Evolutionary conservation across 495 filamentous ascomycete genomes (phyloP).

Genomic region (Haplographium delicatum): DNA sequence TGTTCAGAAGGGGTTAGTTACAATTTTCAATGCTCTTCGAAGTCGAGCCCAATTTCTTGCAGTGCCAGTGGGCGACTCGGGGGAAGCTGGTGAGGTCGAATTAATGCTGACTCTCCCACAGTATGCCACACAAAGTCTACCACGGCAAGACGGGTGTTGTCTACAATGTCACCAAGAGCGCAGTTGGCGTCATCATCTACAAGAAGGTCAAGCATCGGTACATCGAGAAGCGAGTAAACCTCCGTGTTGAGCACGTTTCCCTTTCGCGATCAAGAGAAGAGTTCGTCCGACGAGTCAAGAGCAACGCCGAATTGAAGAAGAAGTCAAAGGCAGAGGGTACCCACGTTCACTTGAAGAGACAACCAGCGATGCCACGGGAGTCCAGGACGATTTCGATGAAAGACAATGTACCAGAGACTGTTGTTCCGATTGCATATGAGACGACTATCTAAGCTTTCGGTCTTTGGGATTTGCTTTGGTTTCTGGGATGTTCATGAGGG

Average conservation of each 20-base stretch:
- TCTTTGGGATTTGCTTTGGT: slow-evolving; percentile 27
- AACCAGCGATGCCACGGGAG: slow-evolving; percentile 72
- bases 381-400: slow-evolving; percentile 68
- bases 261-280: slow-evolving; percentile 90
- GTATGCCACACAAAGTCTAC: slow-evolving; percentile 99
- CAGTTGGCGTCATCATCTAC: slow-evolving; percentile 97
- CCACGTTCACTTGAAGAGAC: slow-evolving; percentile 86
- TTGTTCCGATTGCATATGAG: slow-evolving; percentile 90
- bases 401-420: slow-evolving; percentile 81
- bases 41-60: not conserved
- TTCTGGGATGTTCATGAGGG: slow-evolving; percentile 20
- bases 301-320: slow-evolving; percentile 84
- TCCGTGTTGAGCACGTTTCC: slow-evolving; percentile 95
- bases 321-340: slow-evolving; percentile 85
- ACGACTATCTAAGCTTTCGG: slow-evolving; percentile 78
- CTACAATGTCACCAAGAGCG: slow-evolving; percentile 96
- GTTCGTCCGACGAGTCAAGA: slow-evolving; percentile 94
- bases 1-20: slow-evolving; percentile 88
- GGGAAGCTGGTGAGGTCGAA: not conserved
- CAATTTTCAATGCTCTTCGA: not conserved
- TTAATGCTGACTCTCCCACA: slow-evolving; percentile 32
- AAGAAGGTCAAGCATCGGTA: slow-evolving; percentile 97
- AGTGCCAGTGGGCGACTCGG: not conserved
- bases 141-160: slow-evolving; percentile 97
- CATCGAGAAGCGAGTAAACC: slow-evolving; percentile 98